Evolutionary conservation across 805 yeast genomes (phyloP).

Genomic region (Metschnikowia gelsemii): DNA sequence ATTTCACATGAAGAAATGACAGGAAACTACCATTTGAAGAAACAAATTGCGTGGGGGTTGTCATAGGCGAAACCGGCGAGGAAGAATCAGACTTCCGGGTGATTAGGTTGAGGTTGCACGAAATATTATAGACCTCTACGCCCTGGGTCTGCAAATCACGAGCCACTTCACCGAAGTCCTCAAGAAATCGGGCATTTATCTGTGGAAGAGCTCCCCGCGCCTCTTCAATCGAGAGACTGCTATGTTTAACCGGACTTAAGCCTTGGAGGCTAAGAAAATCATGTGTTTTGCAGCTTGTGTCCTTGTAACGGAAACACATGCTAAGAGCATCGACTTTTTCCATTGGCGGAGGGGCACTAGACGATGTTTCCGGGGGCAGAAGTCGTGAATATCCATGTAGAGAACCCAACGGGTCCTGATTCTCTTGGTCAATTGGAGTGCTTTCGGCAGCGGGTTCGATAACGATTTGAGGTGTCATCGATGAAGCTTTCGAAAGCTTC

Average conservation of each 20-base stretch:
- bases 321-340: conserved; percentile 10
- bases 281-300: conserved; percentile 9
- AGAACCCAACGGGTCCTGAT: no score
- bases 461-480: conserved; percentile 1
- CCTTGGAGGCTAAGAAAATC: conserved; percentile 11
- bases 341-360: not conserved
- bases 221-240: not conserved
- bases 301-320: conserved; percentile 16
- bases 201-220: conserved; percentile 7
- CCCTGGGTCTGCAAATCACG: conserved; percentile 10
- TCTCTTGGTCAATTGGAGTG: conserved; percentile 3
- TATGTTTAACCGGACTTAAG: not conserved
- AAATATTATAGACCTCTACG: conserved; percentile 13
- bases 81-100: conserved; percentile 9
- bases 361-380: not conserved
- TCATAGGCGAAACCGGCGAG: conserved; percentile 19
- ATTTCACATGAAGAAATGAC: conserved; percentile 12
- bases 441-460: conserved; percentile 7
- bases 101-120: conserved; percentile 13
- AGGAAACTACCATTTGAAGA: conserved; percentile 18
- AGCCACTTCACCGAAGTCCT: conserved; percentile 9
- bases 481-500: conserved; percentile 12
- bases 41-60: conserved; percentile 15
- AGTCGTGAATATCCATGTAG: no score
- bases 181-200: conserved; percentile 8